A percentile compares a stretch with the other conserved stretches of the same genome.
These are phyloP conservation scores for Fusarium sp. DNA, from an alignment of 2,329 filamentous ascomycete species.

Conservation along the genomic window DNA sequence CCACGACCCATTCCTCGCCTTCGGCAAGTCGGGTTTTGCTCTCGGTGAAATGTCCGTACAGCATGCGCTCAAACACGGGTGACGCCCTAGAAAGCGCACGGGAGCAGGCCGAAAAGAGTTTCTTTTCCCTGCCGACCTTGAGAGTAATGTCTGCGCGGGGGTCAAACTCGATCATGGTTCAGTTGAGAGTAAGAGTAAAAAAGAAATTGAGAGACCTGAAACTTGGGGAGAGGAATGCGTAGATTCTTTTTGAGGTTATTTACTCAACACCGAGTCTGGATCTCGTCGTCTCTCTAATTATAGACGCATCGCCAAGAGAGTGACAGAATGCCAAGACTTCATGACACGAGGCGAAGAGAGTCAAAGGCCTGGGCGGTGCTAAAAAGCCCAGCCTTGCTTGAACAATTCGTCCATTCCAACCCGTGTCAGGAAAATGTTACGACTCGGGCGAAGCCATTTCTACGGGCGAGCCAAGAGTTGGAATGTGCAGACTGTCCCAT, in stretches of 20 bases:
- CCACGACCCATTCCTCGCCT: constrained; percentile 29
- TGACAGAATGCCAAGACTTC: background rate
- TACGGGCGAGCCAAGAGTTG: background rate
- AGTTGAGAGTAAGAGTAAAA: background rate
- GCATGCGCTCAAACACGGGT: constrained; percentile 45
- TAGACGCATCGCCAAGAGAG: background rate
- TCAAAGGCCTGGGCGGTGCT: background rate
- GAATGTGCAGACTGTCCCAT: background rate
- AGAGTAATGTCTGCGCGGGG: constrained; percentile 23
- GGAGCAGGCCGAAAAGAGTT: constrained; percentile 42
- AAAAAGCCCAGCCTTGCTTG: background rate
- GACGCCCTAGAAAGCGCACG: constrained; percentile 44
- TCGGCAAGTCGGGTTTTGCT: constrained; percentile 12
- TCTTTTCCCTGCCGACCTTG: constrained; percentile 6
- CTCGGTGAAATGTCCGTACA: constrained; percentile 44
- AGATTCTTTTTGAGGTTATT: background rate
- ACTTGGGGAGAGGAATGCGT: constrained; percentile 1
- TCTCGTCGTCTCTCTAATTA: background rate
- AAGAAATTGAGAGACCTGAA: background rate
- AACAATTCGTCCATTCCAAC: background rate
- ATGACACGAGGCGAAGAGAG: background rate
- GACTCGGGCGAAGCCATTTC: background rate
- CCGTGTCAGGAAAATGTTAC: background rate
- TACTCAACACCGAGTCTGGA: background rate
- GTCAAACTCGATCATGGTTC: constrained; percentile 26